Evolutionary conservation across 768 basidiomycete genomes (phyloP).

Genomic region (Leccinum imitatum): DNA sequence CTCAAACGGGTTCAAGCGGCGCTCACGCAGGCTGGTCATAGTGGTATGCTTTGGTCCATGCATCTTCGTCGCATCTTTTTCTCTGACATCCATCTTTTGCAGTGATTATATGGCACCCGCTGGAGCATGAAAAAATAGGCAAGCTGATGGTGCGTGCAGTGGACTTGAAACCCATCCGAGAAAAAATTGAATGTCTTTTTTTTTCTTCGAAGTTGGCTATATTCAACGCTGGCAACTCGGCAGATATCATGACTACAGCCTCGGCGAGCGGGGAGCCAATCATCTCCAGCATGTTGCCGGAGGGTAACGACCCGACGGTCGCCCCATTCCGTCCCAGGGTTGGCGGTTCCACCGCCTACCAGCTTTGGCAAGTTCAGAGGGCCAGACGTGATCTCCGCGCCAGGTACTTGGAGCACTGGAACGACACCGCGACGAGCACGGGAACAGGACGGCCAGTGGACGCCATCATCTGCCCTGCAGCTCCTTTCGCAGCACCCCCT

Average conservation of each 20-base stretch:
- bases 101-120: slow-evolving; percentile 75
- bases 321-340: slow-evolving; percentile 25
- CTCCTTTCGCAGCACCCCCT: slow-evolving; percentile 59
- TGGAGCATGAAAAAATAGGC: slow-evolving; percentile 51
- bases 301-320: slow-evolving; percentile 24
- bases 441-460: slow-evolving; percentile 75
- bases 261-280: slow-evolving; percentile 53
- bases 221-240: slow-evolving; percentile 45
- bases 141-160: slow-evolving; percentile 40
- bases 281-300: slow-evolving; percentile 43
- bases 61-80: no score
- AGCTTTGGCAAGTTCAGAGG: slow-evolving; percentile 69
- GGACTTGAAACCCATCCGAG: neutral
- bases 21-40: slow-evolving; percentile 60
- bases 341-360: slow-evolving; percentile 47
- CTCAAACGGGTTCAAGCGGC: slow-evolving; percentile 57
- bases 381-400: slow-evolving; percentile 45
- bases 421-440: slow-evolving; percentile 47
- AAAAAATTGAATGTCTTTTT: neutral
- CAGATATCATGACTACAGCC: slow-evolving; percentile 45
- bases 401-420: slow-evolving; percentile 64
- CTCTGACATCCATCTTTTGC: neutral
- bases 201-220: slow-evolving; percentile 36
- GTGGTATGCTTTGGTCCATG: slow-evolving; percentile 42
- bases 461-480: slow-evolving; percentile 66